Evolutionary conservation across 129 eudicot genomes (phyloP), one percentile per base, ranked within the genome.

Genomic region (Escallonia rubra): DNA sequence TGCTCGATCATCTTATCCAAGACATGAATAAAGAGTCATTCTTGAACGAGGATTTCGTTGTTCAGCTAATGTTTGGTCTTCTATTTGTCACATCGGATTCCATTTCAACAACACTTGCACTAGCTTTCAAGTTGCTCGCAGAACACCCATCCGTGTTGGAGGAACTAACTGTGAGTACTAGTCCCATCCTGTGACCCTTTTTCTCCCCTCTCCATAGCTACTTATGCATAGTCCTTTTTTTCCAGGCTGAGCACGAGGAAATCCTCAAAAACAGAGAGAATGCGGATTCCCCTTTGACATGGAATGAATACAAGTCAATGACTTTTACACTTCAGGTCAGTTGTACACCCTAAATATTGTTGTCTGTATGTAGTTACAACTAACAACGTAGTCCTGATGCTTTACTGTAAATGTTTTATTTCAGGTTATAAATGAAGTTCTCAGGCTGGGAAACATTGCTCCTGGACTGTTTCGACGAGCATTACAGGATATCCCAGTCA

Each of bases 241-340:
- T 48, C 34, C 61, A 87, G 95, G 83, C 73, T 43, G 95, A 87
- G 79, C 90, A 87, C 39, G 87, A 81, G 57, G 66, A 14, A 5
- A 81, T 87, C 45, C 54, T 87, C 10, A 64, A 78, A 23, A 72
- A 64, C 5, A 81, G 79, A 65, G 85, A 87, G 39, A 71, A 66
- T 11, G 15, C 66, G 23, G 77, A 70, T 4, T 58, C 89, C 16
- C 44, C 78, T 7, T 72, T 87, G 7, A 80, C 85, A 13, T 83
- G 90, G 87, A 53, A 63, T 10, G 95, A 83, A 50, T 82, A 80
- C 38, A 87, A 87, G 67, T 81, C 90, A 2, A 83, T 87, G 90
- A 83, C 81, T 15, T 87, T 78, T 49, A 87, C 90, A 4, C 77
- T 79, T 57, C 83, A 83, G 73, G 95, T 79, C 14, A 41, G 23